Conservation (phyloP, 352 stramenopile genomes). For the Phytophthora lateralis region DNA sequence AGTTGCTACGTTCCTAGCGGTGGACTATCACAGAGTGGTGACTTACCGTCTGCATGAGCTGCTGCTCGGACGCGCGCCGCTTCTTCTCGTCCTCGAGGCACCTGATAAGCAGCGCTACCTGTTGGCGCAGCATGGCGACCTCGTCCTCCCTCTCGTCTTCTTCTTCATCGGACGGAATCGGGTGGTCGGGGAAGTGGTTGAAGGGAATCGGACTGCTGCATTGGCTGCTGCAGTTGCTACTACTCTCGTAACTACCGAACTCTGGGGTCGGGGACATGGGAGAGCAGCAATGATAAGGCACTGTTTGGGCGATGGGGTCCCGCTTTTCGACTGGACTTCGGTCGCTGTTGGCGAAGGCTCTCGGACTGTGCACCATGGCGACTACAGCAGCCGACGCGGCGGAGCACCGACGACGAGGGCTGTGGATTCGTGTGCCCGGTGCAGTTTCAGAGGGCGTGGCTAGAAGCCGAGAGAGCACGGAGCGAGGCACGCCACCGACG, state of each 20-base stretch:
- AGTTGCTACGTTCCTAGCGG: neutral
- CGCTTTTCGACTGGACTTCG: slow-evolving; percentile 18
- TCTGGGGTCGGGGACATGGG: slow-evolving; percentile 22
- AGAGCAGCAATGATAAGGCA: slow-evolving; percentile 30
- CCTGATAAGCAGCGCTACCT: slow-evolving; percentile 60
- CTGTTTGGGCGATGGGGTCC: slow-evolving; percentile 28
- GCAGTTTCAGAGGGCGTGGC: slow-evolving; percentile 18
- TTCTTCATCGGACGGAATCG: slow-evolving; percentile 38
- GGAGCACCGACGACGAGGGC: slow-evolving; percentile 40
- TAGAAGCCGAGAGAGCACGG: slow-evolving; percentile 33
- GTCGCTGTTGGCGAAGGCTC: slow-evolving; percentile 34
- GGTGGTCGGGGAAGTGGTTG: slow-evolving; percentile 22
- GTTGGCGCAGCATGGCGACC: slow-evolving; percentile 52
- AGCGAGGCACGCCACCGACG: slow-evolving; percentile 33
- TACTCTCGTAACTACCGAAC: slow-evolving; percentile 34
- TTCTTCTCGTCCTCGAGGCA: slow-evolving; percentile 75
- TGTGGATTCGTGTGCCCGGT: slow-evolving; percentile 23
- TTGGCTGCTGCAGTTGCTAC: slow-evolving; percentile 33
- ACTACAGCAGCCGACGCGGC: slow-evolving; percentile 35
- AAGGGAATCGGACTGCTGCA: slow-evolving; percentile 36
- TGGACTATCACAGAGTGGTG: slow-evolving; percentile 1
- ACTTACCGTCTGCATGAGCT: slow-evolving; percentile 68
- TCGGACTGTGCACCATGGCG: slow-evolving; percentile 41
- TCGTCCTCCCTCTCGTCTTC: slow-evolving; percentile 40
- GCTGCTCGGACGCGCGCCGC: slow-evolving; percentile 59